Conservation (phyloP, 768 basidiomycete genomes). For the Tulasnella sp. region DNA sequence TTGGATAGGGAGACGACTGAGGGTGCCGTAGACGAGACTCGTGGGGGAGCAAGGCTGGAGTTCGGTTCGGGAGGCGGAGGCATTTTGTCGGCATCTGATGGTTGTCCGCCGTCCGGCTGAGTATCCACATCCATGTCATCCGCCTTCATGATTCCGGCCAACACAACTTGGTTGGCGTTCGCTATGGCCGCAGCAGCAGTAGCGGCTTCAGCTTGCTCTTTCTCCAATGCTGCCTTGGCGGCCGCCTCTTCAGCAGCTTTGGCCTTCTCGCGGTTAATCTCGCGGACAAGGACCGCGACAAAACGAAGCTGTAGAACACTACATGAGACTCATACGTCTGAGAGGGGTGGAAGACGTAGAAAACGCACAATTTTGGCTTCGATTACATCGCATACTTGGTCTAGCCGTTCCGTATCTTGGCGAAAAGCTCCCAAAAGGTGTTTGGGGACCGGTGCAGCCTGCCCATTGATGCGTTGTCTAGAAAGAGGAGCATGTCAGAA, state of each 20-base stretch:
- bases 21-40: slow-evolving; percentile 39
- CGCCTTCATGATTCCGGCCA: neutral
- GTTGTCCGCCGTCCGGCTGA: neutral
- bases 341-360: neutral
- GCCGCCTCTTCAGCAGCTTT: slow-evolving; percentile 15
- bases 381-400: slow-evolving; percentile 69
- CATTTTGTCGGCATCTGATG: slow-evolving; percentile 7
- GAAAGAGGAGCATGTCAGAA: neutral
- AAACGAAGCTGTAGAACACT: slow-evolving; percentile 48
- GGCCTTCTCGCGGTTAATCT: slow-evolving; percentile 54
- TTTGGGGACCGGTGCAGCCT: slow-evolving; percentile 54
- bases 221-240: slow-evolving; percentile 25
- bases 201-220: slow-evolving; percentile 17
- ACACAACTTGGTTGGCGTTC: neutral
- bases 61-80: slow-evolving; percentile 20
- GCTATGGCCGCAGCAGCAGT: neutral
- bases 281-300: slow-evolving; percentile 63
- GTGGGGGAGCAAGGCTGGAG: slow-evolving; percentile 22
- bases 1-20: slow-evolving; percentile 77
- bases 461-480: slow-evolving; percentile 46
- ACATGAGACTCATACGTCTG: neutral
- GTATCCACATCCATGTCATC: neutral
- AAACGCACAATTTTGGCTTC: slow-evolving; percentile 54
- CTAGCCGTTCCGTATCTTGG: slow-evolving; percentile 68
- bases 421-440: slow-evolving; percentile 58